These are phyloP conservation scores for Nicotiana rustica DNA, from an alignment of 305 asterid genomes.

Conservation along the genomic window DNA sequence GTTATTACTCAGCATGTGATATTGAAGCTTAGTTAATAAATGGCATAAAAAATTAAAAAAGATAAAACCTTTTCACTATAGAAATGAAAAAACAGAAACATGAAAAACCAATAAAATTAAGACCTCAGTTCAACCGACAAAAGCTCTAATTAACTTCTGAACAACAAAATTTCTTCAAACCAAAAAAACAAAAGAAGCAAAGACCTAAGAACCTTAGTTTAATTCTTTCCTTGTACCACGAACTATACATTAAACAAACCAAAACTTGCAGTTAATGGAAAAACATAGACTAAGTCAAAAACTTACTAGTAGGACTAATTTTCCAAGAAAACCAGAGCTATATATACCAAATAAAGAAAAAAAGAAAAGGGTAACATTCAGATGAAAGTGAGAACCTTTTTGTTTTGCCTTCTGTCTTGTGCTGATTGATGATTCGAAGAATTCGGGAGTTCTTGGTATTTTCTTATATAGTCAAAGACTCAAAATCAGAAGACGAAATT, in stretches of 20 bases:
- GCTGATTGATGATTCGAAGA: neutral
- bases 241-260: constrained; percentile 9
- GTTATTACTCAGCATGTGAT: neutral
- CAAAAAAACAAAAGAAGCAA: neutral
- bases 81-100: neutral
- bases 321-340: constrained; percentile 2
- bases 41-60: neutral
- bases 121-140: neutral
- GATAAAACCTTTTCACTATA: neutral
- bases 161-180: neutral
- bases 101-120: neutral
- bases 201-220: neutral
- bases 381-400: neutral
- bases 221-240: neutral
- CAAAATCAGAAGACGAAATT: neutral
- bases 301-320: neutral
- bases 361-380: neutral
- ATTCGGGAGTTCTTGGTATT: neutral
- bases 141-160: neutral
- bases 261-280: neutral
- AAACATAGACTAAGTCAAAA: neutral
- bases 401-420: neutral
- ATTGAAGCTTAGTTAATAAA: neutral
- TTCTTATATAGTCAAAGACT: constrained; percentile 9
- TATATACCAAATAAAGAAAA: neutral